phyloP scores from a whole-genome alignment of 495 filamentous ascomycete genomes.

The Pseudoneurospora amorphoporcata region DNA sequence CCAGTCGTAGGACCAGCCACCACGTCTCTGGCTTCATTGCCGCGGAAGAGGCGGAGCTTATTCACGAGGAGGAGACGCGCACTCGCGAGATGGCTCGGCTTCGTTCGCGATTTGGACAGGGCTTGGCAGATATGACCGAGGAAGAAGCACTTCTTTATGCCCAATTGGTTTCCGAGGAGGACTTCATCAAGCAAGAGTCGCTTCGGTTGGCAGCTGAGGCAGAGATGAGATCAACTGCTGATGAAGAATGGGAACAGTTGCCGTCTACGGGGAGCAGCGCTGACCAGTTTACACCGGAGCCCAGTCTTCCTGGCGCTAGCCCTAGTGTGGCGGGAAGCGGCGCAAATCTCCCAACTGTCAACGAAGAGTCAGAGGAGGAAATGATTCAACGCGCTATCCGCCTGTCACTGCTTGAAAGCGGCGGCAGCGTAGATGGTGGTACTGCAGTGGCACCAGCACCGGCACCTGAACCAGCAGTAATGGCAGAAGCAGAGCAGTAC shows the following conservation, averaged over 20 bases:
- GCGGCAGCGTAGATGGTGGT: slow-evolving; percentile 21
- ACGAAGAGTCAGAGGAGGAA: slow-evolving; percentile 45
- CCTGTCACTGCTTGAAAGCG: slow-evolving; percentile 53
- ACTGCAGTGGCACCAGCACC: slow-evolving; percentile 14
- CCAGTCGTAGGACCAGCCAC: slow-evolving; percentile 28
- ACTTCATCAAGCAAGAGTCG: slow-evolving; percentile 50
- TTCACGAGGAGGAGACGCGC: slow-evolving; percentile 52
- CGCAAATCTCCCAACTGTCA: slow-evolving; percentile 6
- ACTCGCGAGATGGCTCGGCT: slow-evolving; percentile 53
- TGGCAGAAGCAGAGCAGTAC: slow-evolving; percentile 21
- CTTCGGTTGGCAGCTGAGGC: slow-evolving; percentile 38
- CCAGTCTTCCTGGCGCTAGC: slow-evolving; percentile 34
- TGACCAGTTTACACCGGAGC: slow-evolving; percentile 42
- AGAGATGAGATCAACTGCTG: slow-evolving; percentile 39
- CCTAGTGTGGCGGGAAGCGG: slow-evolving; percentile 7
- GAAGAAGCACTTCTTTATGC: slow-evolving; percentile 88
- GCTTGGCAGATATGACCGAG: slow-evolving; percentile 68
- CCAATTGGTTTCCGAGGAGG: slow-evolving; percentile 75
- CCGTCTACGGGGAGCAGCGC: slow-evolving; percentile 30
- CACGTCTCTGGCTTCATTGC: slow-evolving; percentile 61
- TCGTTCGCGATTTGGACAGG: slow-evolving; percentile 70
- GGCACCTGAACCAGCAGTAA: not conserved
- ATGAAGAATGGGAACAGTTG: slow-evolving; percentile 37
- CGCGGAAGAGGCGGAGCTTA: slow-evolving; percentile 69
- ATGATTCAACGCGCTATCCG: slow-evolving; percentile 77